Percentiles rank a stretch among this genome's conserved stretches.
Evolutionary conservation across 331 rosid genomes (phyloP).

Genomic region (Acacia pycnantha): DNA sequence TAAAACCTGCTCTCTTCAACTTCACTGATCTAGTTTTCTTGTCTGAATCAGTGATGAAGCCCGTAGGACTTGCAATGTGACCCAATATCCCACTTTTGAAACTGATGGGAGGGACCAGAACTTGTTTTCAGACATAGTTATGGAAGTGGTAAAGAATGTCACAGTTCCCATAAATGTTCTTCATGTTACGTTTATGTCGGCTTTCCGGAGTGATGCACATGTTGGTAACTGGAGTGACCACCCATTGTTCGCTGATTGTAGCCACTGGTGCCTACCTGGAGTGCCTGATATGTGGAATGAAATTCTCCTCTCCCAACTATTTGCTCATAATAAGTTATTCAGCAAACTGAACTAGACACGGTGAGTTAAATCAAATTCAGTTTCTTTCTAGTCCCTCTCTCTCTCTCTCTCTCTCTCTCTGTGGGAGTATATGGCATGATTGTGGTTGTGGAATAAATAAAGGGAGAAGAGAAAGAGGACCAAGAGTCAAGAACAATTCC

Average conservation of each 20-base stretch:
- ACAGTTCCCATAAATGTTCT: constrained; percentile 56
- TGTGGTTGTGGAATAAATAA: too few relatives aligned
- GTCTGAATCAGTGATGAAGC: constrained; percentile 65
- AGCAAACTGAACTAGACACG: constrained; percentile 23
- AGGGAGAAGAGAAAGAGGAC: background rate
- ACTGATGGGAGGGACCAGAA: constrained; percentile 50
- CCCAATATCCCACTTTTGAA: constrained; percentile 51
- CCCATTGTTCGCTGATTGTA: constrained; percentile 64
- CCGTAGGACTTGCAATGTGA: constrained; percentile 57
- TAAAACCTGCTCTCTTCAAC: constrained; percentile 10
- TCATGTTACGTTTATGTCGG: constrained; percentile 68
- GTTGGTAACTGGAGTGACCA: constrained; percentile 84
- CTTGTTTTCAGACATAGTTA: constrained; percentile 62
- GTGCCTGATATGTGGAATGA: constrained; percentile 92
- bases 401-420: too few relatives aligned
- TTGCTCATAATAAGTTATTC: constrained; percentile 32
- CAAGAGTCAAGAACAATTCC: background rate
- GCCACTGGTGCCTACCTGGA: constrained; percentile 96
- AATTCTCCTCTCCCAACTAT: constrained; percentile 61
- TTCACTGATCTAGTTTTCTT: constrained; percentile 31
- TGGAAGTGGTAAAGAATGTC: constrained; percentile 64
- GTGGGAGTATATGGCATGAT: background rate
- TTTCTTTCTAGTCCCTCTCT: constrained; percentile 21
- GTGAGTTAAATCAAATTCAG: constrained; percentile 51
- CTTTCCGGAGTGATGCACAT: constrained; percentile 88